Conservation (phyloP, 345 rosid species). For the Salix exigua region DNA sequence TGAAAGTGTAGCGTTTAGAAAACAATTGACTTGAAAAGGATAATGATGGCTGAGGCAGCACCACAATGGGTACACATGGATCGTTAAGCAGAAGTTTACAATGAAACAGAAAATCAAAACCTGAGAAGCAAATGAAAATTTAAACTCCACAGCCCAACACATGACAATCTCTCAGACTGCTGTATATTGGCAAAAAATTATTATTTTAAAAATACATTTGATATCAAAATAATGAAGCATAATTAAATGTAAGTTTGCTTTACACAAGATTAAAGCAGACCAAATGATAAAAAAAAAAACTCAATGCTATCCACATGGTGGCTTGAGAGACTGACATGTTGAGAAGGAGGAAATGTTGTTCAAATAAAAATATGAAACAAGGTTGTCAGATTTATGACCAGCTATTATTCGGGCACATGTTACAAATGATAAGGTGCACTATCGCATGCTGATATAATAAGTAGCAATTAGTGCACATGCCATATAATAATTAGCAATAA, state of each 20-base stretch:
- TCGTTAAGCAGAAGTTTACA: background rate
- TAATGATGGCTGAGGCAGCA: background rate
- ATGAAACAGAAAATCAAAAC: background rate
- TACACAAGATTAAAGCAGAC: too few species aligned
- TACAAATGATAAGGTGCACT: background rate
- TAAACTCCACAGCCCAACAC: too few species aligned
- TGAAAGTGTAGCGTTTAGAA: background rate
- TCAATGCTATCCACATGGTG: too few species aligned
- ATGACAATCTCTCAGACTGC: too few species aligned
- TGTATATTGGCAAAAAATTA: too few species aligned
- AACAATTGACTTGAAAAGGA: background rate
- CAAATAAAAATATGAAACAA: background rate
- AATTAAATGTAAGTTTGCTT: too few species aligned
- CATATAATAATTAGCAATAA: background rate
- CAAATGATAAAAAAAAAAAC: too few species aligned
- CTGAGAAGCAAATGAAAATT: background rate
- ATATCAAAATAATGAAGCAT: too few species aligned
- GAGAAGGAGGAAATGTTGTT: too few species aligned
- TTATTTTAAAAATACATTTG: too few species aligned
- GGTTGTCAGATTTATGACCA: background rate
- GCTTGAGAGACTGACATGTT: too few species aligned
- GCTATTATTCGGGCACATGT: background rate
- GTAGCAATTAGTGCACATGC: background rate
- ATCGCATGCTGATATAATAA: background rate
- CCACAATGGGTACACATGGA: background rate